A percentile compares a stretch with the other conserved stretches of the same genome.
Conservation (phyloP, 2,329 filamentous ascomycete species). For the Venturia pyrina region DNA sequence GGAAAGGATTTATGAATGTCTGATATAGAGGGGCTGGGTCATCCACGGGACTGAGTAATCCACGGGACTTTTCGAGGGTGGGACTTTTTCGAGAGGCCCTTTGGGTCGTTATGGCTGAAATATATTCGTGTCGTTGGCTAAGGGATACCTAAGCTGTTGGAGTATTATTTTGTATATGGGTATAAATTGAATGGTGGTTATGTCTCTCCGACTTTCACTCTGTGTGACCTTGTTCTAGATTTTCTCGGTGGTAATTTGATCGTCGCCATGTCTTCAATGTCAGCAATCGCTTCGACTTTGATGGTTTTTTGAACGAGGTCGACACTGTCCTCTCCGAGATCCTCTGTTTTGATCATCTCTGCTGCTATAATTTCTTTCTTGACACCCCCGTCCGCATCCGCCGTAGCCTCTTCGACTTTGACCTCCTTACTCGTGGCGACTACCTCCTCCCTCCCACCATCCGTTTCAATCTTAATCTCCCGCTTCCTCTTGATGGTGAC, state of each 20-base stretch:
- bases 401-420: slow-evolving; percentile 13
- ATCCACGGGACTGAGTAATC: no score
- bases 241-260: background rate
- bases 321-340: background rate
- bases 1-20: background rate
- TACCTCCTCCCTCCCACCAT: slow-evolving; percentile 23
- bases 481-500: slow-evolving; percentile 19
- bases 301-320: background rate
- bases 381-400: background rate
- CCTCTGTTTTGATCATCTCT: background rate
- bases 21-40: no score
- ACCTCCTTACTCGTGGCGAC: slow-evolving; percentile 16
- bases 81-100: no score
- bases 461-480: slow-evolving; percentile 21
- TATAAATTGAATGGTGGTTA: background rate
- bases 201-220: background rate
- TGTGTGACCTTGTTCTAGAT: background rate
- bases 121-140: no score
- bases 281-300: background rate
- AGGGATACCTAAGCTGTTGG: background rate
- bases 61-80: no score
- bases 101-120: no score
- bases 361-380: background rate
- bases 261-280: background rate
- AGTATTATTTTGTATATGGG: background rate